phyloP scores from a whole-genome alignment of 352 stramenopile species.

The Pseudoperonospora humuli region DNA sequence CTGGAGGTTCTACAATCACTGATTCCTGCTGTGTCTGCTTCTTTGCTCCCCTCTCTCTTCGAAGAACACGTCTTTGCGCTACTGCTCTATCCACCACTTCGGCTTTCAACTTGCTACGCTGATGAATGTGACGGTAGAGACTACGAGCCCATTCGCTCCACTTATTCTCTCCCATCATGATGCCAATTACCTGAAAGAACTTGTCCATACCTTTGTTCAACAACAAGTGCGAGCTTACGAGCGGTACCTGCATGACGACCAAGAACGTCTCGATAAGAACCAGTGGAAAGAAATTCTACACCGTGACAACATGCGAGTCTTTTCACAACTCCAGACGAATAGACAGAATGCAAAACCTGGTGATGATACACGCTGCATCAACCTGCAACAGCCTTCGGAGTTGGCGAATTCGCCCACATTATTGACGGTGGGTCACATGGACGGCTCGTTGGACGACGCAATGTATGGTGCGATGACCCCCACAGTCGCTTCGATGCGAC shows the following conservation, averaged over 20 bases:
- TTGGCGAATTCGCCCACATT: slow-evolving; percentile 17
- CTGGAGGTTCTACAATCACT: no score
- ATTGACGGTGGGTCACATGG: slow-evolving; percentile 20
- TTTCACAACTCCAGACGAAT: no score
- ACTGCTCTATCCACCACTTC: no score
- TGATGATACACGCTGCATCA: slow-evolving; percentile 4
- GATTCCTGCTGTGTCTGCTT: no score
- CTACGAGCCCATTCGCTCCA: slow-evolving; percentile 22
- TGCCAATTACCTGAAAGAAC: slow-evolving; percentile 18
- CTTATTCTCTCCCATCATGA: slow-evolving; percentile 17
- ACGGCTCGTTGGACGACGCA: slow-evolving; percentile 31
- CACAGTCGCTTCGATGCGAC: slow-evolving; percentile 27
- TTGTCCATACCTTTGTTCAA: slow-evolving; percentile 25
- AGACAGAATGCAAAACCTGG: not conserved
- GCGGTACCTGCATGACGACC: slow-evolving; percentile 20
- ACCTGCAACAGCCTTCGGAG: slow-evolving; percentile 8
- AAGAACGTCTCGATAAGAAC: slow-evolving; percentile 17
- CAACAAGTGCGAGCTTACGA: slow-evolving; percentile 25
- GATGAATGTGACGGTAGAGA: no score
- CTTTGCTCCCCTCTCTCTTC: no score
- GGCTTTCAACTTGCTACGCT: no score
- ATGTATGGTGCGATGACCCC: slow-evolving; percentile 35
- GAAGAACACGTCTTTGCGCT: no score
- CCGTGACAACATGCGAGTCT: slow-evolving; percentile 24
- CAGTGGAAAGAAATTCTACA: slow-evolving; percentile 26